phyloP scores from a whole-genome alignment of 2,329 filamentous ascomycete species.

The Ascochyta pisi region DNA sequence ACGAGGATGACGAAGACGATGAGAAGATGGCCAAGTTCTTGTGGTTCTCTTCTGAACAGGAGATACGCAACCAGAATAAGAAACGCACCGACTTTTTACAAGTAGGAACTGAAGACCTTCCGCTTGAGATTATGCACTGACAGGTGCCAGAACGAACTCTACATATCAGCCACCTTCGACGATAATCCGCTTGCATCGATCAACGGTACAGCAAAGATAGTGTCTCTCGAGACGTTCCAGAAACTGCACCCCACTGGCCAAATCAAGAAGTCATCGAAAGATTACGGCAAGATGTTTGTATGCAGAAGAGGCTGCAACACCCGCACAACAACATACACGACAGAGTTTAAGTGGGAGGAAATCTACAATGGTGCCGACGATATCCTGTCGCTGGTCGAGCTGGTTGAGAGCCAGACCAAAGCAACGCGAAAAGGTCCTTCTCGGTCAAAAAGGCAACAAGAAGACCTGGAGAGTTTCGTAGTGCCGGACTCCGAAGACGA shows the following conservation, averaged over 20 bases:
- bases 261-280: constrained; percentile 73
- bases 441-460: constrained; percentile 37
- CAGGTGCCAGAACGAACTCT: constrained; percentile 77
- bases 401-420: constrained; percentile 76
- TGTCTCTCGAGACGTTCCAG: constrained; percentile 74
- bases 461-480: constrained; percentile 56
- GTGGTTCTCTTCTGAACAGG: constrained; percentile 94
- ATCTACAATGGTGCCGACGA: constrained; percentile 74
- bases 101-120: constrained; percentile 51
- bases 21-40: constrained; percentile 85
- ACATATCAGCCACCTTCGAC: constrained; percentile 87
- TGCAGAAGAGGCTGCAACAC: constrained; percentile 91
- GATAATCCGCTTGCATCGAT: constrained; percentile 86
- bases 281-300: constrained; percentile 85
- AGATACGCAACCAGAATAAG: constrained; percentile 82
- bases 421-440: constrained; percentile 64
- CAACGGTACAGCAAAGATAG: constrained; percentile 83
- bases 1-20: constrained; percentile 65
- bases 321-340: constrained; percentile 86
- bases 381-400: constrained; percentile 69
- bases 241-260: constrained; percentile 75
- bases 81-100: constrained; percentile 80
- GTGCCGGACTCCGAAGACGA: constrained; percentile 51
- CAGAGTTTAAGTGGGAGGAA: constrained; percentile 92
- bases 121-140: constrained; percentile 19